Base-by-base conservation (phyloP, 2,329 filamentous ascomycete species). In the Tolypocladium sp. region DNA sequence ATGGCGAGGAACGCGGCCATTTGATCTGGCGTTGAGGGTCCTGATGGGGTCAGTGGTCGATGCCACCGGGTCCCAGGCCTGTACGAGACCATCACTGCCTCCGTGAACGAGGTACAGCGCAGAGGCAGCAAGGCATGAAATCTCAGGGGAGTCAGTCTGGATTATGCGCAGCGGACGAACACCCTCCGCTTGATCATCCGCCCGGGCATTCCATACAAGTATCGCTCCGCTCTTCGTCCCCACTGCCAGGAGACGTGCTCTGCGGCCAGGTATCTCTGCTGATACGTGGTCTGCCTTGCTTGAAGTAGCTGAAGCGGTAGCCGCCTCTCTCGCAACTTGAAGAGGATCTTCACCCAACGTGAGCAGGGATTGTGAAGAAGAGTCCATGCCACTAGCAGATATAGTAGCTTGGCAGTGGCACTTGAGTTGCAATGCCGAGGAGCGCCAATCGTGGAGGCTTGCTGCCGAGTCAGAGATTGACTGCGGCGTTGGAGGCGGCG, bases 51-150 rank as follows among this genome's bases (percentile, higher is more conserved):
- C 85, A 22, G 81, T 74, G 0, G 82, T 89, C 2, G 93, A 97
- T 1, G 88, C 91, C 54, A 99, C 78, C n/a, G 90, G 90, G 75
- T 99, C 94, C 94, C 94, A 99, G 7, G 92, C 90, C 72, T 97
- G 94, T 5, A 96, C 93, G 3, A 97, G 82, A 1, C 94, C 93
- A 73, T 99, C 94, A 65, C 90, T 96, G 33, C 94, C 94, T 56
- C 94, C 94, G 70, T 96, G 91, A 8, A 97, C 89, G 20, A 99
- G 76, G 69, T 96, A 95, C 20, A 99, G 78, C 2, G 91, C 89
- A 1, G 92, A 91, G 54, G 96, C 72, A 7, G 89, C 94, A 20
- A 99, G 74, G 61, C 87, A 91, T 0, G 92, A 90, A 22, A 97
- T 86, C 69, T 91, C 84, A 0, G 93, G 92, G 0, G 93, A 97